phyloP scores from a whole-genome alignment of 1,139 yeast genomes.

The Magnusiomyces magnusii region DNA sequence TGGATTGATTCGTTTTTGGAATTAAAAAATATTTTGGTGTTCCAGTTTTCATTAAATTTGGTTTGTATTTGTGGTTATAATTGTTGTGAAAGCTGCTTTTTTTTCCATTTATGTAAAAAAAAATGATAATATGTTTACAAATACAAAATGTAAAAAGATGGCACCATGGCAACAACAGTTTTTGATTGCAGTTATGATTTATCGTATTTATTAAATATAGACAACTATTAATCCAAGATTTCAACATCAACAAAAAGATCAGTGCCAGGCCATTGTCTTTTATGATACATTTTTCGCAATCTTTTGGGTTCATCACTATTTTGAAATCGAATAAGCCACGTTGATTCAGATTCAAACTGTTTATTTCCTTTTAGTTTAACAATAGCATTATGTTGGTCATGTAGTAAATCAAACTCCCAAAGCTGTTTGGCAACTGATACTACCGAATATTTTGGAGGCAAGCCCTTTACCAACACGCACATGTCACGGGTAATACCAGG shows the following conservation, averaged over 20 bases:
- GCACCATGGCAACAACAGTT: no score
- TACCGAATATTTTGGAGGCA: slow-evolving; percentile 32
- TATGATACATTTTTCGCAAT: slow-evolving; percentile 49
- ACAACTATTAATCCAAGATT: slow-evolving; percentile 36
- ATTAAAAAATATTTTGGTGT: no score
- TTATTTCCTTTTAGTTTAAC: slow-evolving; percentile 28
- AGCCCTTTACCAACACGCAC: slow-evolving; percentile 36
- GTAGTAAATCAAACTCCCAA: slow-evolving; percentile 40
- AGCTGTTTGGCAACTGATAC: slow-evolving; percentile 31
- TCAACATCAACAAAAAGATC: slow-evolving; percentile 32
- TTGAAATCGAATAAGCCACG: slow-evolving; percentile 44
- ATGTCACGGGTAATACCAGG: slow-evolving; percentile 25
- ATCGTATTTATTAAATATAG: no score
- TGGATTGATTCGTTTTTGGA: no score
- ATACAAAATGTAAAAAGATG: no score
- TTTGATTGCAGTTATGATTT: no score
- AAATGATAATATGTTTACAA: no score
- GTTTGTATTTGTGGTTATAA: no score
- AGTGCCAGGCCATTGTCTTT: slow-evolving; percentile 38
- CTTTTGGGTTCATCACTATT: slow-evolving; percentile 44
- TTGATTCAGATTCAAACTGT: slow-evolving; percentile 30
- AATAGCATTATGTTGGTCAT: slow-evolving; percentile 30
- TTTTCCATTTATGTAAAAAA: no score
- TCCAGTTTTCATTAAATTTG: no score
- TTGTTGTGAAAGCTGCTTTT: no score